Percentiles rank a stretch among this genome's conserved stretches.
Conservation (phyloP, 352 stramenopile species). For the Pelagophyceae sp. region DNA sequence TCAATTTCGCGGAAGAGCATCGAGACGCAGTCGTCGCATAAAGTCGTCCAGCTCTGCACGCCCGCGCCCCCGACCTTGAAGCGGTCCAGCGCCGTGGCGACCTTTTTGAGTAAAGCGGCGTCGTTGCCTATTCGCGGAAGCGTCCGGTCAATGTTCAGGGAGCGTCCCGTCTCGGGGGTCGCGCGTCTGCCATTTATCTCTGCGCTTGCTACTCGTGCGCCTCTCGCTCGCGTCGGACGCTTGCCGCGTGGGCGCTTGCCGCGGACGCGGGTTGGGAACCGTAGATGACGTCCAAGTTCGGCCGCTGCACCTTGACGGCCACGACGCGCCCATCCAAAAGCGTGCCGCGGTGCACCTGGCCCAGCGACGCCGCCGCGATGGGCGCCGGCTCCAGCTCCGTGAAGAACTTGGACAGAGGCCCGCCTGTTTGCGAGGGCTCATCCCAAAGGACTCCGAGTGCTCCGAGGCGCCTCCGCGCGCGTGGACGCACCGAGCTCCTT, state of each 20-base stretch:
- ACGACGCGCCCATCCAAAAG: constrained; percentile 50
- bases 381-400: constrained; percentile 55
- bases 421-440: no score
- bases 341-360: constrained; percentile 62
- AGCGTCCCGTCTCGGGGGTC: no score
- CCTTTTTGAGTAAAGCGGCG: constrained; percentile 51
- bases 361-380: constrained; percentile 66
- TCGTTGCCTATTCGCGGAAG: no score
- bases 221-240: no score
- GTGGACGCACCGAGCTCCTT: no score
- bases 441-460: no score
- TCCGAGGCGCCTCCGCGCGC: no score
- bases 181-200: no score
- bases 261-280: no score
- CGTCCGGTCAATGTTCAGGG: no score
- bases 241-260: no score
- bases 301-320: constrained; percentile 78
- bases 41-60: constrained; percentile 47
- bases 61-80: constrained; percentile 53
- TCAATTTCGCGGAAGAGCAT: constrained; percentile 74
- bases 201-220: no score
- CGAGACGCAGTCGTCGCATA: constrained; percentile 57
- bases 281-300: constrained; percentile 62
- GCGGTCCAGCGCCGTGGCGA: constrained; percentile 55
- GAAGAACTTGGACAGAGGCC: constrained; percentile 43